Evolutionary conservation across 2,329 filamentous ascomycete genomes (phyloP), one percentile per base, ranked within the genome.

Genomic region (Trichoderma oligosporum): DNA sequence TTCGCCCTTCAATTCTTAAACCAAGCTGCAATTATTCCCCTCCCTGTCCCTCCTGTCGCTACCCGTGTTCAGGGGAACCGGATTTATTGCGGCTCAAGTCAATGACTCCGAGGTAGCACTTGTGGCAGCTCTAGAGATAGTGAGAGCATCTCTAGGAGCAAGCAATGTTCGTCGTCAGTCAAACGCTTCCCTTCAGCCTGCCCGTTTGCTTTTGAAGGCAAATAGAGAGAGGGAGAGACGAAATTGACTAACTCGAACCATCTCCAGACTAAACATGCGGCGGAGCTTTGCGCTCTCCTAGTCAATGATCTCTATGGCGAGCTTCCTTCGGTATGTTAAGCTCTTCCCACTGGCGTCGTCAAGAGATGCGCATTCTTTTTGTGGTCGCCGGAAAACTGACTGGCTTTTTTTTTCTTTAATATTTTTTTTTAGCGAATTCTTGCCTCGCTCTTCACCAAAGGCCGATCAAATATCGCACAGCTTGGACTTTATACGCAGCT

Each of bases 291-390:
- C 78, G 83, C 87, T 77, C 85, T 96, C 70, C 82, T 97, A 62
- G 87, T 97, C 62, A 86, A 91, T 70, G 91, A 97, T 71, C 81
- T 89, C 59, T 93, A 94, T 73, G 94, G 94, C 69, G 89, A 96
- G 76, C 84, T 97, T 59, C 91, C 91, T 61, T 90, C 91, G 70
- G 93, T 97, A 88, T 58, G 61, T 64, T 62, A 48, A 27, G 20
- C 11, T 9, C 4, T 11, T 4, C 36, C 24, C 39, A 29, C 42
- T 46, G 52, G 24, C 24, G 31, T 36, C 16, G 29, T 20, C 14
- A 18, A 20, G 11, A 31, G 24, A 36, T 39, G 25, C 5, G 48
- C 36, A 25, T 31, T 52, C 48, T 24, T 31, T 31, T 6, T 31
- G 6, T 31, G 5, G 5, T 31, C 6, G 11, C 27, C n/a, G n/a